phyloP scores from a whole-genome alignment of 2,329 filamentous ascomycete genomes.

The Cordyceps cateniannulata region DNA sequence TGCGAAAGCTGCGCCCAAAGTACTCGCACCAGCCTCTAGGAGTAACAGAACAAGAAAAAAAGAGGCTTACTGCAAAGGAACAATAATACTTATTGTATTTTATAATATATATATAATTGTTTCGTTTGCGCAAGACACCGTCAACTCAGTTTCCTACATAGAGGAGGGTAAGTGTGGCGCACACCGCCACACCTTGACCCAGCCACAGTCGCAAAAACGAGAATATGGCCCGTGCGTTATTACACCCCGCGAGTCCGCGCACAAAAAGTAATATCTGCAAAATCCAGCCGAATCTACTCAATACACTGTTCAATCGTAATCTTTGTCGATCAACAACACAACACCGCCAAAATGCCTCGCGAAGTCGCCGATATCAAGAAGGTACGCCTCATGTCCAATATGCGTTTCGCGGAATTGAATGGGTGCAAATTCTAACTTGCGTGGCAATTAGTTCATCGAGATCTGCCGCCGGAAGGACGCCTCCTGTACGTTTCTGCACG shows the following conservation, averaged over 20 bases:
- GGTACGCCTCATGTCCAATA: slow-evolving; percentile 33
- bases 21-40: no score
- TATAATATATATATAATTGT: no score
- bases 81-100: no score
- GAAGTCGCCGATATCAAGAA: slow-evolving; percentile 98
- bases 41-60: no score
- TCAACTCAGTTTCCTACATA: no score
- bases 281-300: slow-evolving; percentile 23
- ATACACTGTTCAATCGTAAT: slow-evolving; percentile 23
- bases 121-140: no score
- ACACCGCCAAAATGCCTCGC: slow-evolving; percentile 89
- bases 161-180: slow-evolving; percentile 9
- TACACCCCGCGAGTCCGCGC: slow-evolving; percentile 22
- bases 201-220: not conserved
- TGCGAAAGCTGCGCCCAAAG: no score
- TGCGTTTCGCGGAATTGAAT: not conserved
- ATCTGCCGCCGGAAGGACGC: slow-evolving; percentile 99
- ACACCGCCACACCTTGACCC: not conserved
- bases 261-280: slow-evolving; percentile 28
- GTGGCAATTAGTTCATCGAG: slow-evolving; percentile 79
- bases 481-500: slow-evolving; percentile 69
- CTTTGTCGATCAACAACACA: slow-evolving; percentile 41
- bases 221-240: slow-evolving; percentile 21
- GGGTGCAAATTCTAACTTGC: slow-evolving; percentile 21
- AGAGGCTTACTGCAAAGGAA: no score